Base-by-base conservation (phyloP, 345 rosid genomes). In the Jatropha curcas region DNA sequence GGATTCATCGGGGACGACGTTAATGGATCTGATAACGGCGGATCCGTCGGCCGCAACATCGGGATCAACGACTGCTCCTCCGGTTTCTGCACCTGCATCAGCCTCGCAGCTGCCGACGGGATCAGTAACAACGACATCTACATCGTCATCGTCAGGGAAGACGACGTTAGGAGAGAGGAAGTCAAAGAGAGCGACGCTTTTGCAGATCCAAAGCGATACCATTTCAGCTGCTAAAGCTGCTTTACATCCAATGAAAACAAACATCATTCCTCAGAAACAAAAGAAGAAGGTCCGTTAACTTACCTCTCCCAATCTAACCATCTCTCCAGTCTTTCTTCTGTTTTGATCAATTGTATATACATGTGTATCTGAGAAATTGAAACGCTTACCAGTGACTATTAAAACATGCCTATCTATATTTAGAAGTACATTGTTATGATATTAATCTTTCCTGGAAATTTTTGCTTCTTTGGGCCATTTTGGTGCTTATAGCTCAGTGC, bases 11-110 rank as follows among this genome's bases (percentile, higher is more conserved):
- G 98, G 98, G 71, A 90, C 79, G 27, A 92, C 99, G 67, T 86
- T 95, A 72, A 95, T 95, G 99, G 99, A 95, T 92, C 93, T 92
- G 84, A 95, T 95, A 59, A 85, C 98, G 74, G 92, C 98, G 27
- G 99, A 95, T 76, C 97, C 99, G 43, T 19, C 77, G 22, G 41
- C 74, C 33, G 13, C 69, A 31, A 41, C 86, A 4, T 79, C 86
- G 30, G 83, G 85, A 45, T 72, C 90, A 28, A 43, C 90, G 55
- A 57, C 85, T 1, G 33, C 75, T 0, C 70, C 92, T 14, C 65
- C 90, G 10, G 61, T 86, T 0, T 71, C 86, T 31, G 52, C 88
- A 5, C 60, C 91, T 1, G 22, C 86, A 9, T 33, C 85, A 28
- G 70, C 84, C 1, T 52, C 83, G 11, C 58, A 24, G 52, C 83